A percentile compares a stretch with the other conserved stretches of the same genome.
Conservation (phyloP, 2,329 filamentous ascomycete genomes). For the Phialophora macrospora region DNA sequence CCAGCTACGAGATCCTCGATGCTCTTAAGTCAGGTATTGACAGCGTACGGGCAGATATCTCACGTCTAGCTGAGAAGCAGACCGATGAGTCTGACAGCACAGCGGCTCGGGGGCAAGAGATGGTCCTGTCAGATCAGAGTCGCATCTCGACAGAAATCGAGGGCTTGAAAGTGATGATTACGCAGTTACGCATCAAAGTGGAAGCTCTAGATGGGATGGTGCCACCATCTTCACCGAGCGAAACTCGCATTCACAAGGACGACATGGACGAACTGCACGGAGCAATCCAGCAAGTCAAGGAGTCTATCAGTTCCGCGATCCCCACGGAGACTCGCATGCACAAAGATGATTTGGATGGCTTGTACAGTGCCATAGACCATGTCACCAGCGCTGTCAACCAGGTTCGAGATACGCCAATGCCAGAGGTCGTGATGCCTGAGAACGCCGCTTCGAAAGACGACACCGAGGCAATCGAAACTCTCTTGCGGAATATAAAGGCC, state of each 20-base stretch:
- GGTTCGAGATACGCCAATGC: slow-evolving; percentile 50
- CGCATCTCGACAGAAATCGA: slow-evolving; percentile 74
- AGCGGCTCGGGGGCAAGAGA: slow-evolving; percentile 58
- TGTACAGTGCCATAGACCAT: slow-evolving; percentile 51
- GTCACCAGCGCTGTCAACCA: slow-evolving; percentile 63
- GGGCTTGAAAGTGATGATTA: slow-evolving; percentile 81
- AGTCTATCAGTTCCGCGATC: slow-evolving; percentile 43
- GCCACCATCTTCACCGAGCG: slow-evolving; percentile 48
- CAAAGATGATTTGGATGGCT: slow-evolving; percentile 54
- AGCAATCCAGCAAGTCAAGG: slow-evolving; percentile 60
- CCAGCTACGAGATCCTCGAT: slow-evolving; percentile 87
- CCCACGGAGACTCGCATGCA: slow-evolving; percentile 47
- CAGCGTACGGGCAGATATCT: slow-evolving; percentile 76
- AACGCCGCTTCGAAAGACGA: slow-evolving; percentile 77
- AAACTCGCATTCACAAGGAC: slow-evolving; percentile 52
- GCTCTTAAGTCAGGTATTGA: slow-evolving; percentile 82
- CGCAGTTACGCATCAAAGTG: slow-evolving; percentile 81
- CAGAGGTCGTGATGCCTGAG: slow-evolving; percentile 44
- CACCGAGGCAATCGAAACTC: slow-evolving; percentile 85
- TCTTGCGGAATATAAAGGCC: slow-evolving; percentile 86
- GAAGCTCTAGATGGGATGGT: slow-evolving; percentile 71
- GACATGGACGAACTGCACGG: slow-evolving; percentile 54
- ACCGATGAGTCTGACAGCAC: slow-evolving; percentile 57
- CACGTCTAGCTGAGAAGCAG: slow-evolving; percentile 68
- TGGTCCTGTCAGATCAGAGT: slow-evolving; percentile 62